A percentile compares a stretch with the other conserved stretches of the same genome.
Conservation (phyloP, 768 basidiomycete species). For the Sarcodon aspratus region DNA sequence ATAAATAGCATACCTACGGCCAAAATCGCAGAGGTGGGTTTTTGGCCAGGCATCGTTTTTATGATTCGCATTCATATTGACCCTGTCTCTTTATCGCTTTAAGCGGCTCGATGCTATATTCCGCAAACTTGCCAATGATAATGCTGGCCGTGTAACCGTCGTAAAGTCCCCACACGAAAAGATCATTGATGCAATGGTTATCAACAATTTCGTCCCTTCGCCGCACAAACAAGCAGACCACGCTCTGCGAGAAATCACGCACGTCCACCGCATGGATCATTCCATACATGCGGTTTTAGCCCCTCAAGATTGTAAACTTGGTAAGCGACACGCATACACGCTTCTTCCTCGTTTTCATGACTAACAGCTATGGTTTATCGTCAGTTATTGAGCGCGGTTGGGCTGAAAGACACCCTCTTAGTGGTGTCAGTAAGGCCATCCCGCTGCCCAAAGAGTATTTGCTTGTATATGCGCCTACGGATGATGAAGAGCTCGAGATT, state of each 20-base stretch:
- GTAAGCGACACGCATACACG: conserved; percentile 3
- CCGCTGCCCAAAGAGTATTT: conserved; percentile 13
- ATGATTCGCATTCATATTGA: not conserved
- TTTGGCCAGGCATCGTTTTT: not conserved
- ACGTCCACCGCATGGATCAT: conserved; percentile 14
- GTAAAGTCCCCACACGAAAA: conserved; percentile 11
- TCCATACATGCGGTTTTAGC: conserved; percentile 14
- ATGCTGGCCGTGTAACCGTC: conserved; percentile 10
- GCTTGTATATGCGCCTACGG: conserved; percentile 17
- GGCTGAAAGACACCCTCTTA: conserved; percentile 17
- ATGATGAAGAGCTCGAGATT: conserved; percentile 15
- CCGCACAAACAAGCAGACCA: conserved; percentile 11
- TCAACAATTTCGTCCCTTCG: conserved; percentile 7
- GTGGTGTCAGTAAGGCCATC: conserved; percentile 2
- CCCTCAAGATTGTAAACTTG: conserved; percentile 16
- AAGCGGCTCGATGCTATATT: conserved; percentile 10
- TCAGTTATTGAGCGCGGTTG: conserved; percentile 16
- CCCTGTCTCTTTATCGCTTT: conserved; percentile 1
- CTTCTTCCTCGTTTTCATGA: not conserved
- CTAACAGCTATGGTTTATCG: not conserved
- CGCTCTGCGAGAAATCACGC: conserved; percentile 12
- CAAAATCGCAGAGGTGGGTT: conserved; percentile 9
- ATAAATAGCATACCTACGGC: conserved; percentile 8
- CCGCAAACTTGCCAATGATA: conserved; percentile 6
- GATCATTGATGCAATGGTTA: conserved; percentile 8